A percentile compares a stretch with the other conserved stretches of the same genome.
Conservation (phyloP, 1,139 yeast genomes). For the Candida glucosophila region DNA sequence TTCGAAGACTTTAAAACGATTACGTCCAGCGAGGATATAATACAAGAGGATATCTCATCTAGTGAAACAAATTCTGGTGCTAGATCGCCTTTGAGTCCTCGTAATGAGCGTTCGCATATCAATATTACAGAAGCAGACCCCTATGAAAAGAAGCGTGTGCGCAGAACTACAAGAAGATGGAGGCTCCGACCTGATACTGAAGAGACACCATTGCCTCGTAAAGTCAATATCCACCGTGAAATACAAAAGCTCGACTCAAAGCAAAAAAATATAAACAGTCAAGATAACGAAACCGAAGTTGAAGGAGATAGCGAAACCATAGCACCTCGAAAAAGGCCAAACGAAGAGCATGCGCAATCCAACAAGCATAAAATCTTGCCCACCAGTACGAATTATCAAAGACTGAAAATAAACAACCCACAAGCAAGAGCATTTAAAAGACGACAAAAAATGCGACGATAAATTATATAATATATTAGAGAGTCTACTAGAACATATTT, state of each 20-base stretch:
- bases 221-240: conserved; percentile 31
- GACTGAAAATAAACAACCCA: conserved; percentile 37
- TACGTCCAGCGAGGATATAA: conserved; percentile 8
- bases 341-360: no score
- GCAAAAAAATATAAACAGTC: no score
- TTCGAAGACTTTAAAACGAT: conserved; percentile 26
- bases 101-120: conserved; percentile 7
- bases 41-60: conserved; percentile 11
- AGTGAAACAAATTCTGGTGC: conserved; percentile 8
- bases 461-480: conserved; percentile 1
- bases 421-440: conserved; percentile 18
- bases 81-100: conserved; percentile 5
- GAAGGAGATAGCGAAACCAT: no score
- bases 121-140: conserved; percentile 4
- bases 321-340: no score
- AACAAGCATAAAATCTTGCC: conserved; percentile 31
- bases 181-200: conserved; percentile 38
- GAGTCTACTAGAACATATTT: background rate
- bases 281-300: no score
- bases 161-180: conserved; percentile 56
- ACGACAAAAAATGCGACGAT: conserved; percentile 7
- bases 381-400: conserved; percentile 29
- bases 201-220: conserved; percentile 18
- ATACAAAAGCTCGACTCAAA: no score
- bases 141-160: conserved; percentile 39